These are phyloP conservation scores for Russula ochroleuca DNA, from an alignment of 768 basidiomycete genomes.

Conservation along the genomic window DNA sequence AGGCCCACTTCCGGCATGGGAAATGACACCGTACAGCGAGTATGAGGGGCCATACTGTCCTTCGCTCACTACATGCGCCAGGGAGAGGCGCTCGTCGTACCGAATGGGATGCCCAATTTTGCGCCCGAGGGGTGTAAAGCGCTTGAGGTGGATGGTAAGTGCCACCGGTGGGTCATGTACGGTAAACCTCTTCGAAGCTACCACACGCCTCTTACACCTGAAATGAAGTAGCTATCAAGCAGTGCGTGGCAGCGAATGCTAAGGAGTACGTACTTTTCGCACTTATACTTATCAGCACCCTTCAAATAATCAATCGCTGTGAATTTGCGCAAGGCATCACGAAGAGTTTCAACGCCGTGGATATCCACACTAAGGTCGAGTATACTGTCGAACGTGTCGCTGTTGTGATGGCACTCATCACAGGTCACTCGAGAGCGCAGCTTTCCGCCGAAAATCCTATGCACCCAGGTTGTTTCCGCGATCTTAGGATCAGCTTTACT, in stretches of 20 bases:
- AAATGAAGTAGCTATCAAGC: neutral
- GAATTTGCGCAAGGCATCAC: slow-evolving; percentile 75
- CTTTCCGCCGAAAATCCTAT: slow-evolving; percentile 89
- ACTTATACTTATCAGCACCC: slow-evolving; percentile 95
- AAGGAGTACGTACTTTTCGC: slow-evolving; percentile 76
- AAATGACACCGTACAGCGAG: slow-evolving; percentile 86
- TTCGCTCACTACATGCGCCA: slow-evolving; percentile 81
- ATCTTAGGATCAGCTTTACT: slow-evolving; percentile 69
- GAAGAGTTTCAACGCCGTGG: slow-evolving; percentile 53
- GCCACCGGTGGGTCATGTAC: slow-evolving; percentile 83
- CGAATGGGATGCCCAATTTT: slow-evolving; percentile 75
- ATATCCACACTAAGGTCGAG: slow-evolving; percentile 94
- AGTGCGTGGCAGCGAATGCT: neutral
- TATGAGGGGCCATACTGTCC: slow-evolving; percentile 74
- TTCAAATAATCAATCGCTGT: slow-evolving; percentile 76
- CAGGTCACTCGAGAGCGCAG: slow-evolving; percentile 91
- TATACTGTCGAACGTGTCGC: slow-evolving; percentile 95
- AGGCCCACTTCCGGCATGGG: slow-evolving; percentile 87
- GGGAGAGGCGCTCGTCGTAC: slow-evolving; percentile 71
- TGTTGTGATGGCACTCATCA: slow-evolving; percentile 72
- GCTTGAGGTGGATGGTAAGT: slow-evolving; percentile 90
- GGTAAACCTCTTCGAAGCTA: slow-evolving; percentile 86
- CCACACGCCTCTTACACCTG: slow-evolving; percentile 90
- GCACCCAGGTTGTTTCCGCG: slow-evolving; percentile 89
- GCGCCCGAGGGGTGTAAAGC: slow-evolving; percentile 85